Conservation (phyloP, 306 rosid species). For the Luffa acutangula region DNA sequence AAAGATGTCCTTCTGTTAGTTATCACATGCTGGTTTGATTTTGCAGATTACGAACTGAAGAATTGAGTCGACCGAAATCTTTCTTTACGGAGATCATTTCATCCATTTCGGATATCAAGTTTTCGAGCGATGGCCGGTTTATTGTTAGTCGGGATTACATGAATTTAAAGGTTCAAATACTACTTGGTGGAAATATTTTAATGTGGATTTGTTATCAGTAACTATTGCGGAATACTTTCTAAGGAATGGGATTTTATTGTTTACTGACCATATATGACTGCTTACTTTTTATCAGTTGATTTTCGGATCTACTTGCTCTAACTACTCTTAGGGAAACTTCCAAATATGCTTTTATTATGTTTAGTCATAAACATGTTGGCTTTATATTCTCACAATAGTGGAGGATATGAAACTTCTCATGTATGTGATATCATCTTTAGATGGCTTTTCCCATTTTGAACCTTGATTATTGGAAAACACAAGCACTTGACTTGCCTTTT, state of each 20-base stretch:
- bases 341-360: not conserved
- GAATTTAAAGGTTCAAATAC: slow-evolving; percentile 45
- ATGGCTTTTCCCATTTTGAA: not conserved
- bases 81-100: slow-evolving; percentile 44
- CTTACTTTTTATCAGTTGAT: not conserved
- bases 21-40: slow-evolving; percentile 18
- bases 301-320: not conserved
- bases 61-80: slow-evolving; percentile 30
- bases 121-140: slow-evolving; percentile 42
- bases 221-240: not conserved
- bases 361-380: not conserved
- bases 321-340: not conserved
- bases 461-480: not conserved
- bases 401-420: not conserved
- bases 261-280: not conserved
- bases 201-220: not conserved
- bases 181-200: not conserved
- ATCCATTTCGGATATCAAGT: slow-evolving; percentile 51
- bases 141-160: slow-evolving; percentile 63
- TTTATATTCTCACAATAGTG: not conserved
- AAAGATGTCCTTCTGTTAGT: slow-evolving; percentile 13
- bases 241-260: not conserved
- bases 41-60: slow-evolving; percentile 46
- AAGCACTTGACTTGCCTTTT: not conserved
- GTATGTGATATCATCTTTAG: not conserved